Evolutionary conservation across 805 yeast species (phyloP), one percentile per base, ranked within the genome.

Genomic region (Lachancea sp.): DNA sequence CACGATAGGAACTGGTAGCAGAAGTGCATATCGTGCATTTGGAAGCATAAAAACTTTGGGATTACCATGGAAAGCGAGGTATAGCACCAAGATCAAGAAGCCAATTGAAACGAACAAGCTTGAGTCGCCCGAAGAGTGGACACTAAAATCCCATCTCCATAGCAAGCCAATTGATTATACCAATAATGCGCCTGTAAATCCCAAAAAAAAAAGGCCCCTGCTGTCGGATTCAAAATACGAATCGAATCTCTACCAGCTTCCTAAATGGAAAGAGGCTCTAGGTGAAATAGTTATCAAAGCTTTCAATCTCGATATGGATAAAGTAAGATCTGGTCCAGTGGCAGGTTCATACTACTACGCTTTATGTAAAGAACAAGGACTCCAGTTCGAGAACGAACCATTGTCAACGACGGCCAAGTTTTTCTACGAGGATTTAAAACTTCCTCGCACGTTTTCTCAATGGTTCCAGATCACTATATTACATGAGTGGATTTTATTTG

Each of bases 391-490:
- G n/a, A 71, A 80, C 44, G 89, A 82, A 56, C 80, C 77, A 28
- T 66, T 84, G 29, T 74, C 84, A 3, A 78, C 75, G 15, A 74
- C 84, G 4, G 96, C 96, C 2, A 69, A 68, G 40, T 92, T 86
- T 58, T 92, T 87, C 71, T 92, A 87, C 58, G 83, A 85, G 40
- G 83, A 89, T 9, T 67, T 92, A 42, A 80, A 77, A 19, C 68
- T 92, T 55, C 96, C 96, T 25, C 72, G 75, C 57, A 82, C 97
- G 1, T 89, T 90, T 57, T 78, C 90, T n/a, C 95, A 88, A 62
- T 90, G 96, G 96, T 90, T 82, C 61, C 97, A 90, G 64, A 83
- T 92, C 46, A 84, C 96, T 5, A 70, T 82, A 1, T 70, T 92
- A 50, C 98, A 92, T 62, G 78, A 85, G 45, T 92, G 99, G 99